Base-by-base conservation (phyloP, 257 asterid genomes). In the Solanum stenotomum region DNA sequence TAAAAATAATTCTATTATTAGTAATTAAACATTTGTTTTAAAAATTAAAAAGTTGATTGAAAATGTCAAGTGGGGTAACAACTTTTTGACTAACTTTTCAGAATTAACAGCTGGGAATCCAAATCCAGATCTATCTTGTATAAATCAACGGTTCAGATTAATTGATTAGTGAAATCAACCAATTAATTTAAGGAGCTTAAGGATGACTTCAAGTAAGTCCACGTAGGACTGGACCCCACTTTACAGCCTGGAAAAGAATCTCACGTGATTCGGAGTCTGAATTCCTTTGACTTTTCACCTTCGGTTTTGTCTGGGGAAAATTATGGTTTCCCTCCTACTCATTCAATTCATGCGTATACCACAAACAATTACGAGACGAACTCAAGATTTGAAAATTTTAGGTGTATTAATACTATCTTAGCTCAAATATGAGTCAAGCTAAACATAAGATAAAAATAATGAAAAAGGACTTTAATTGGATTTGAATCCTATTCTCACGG, bases 231-330 rank as follows among this genome's bases (percentile, higher is more conserved):
- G 85, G 93, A 87, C 1, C 94, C 95, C 91, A 75, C 92, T 1
- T 56, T 37, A 83, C 95, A 94, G 94, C 90, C 96, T 94, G 95
- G 90, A 88, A 59, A 59, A 85, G 93, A 93, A 91, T 91, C 93
- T 93, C 94, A 93, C 95, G 96, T 91, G 93, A 87, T 86, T 88
- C 92, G 89, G 79, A 89, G 90, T 88, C 89, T 87, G 88, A 89
- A 87, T 91, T 88, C 67, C 68, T 88, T 93, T 93, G 95, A 92
- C 95, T 93, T 88, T 85, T 83, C n/a, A n/a, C 13, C 74, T 40
- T 8, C 18, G 3, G 31, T 82, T 75, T 33, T 71, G 46, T 20
- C 49, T 31, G 70, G 12, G 3, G 70, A 46, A 81, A 27, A 10
- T 67, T 18, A 35, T 8, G 22, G 23, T 34, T 10, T 72, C 20